These are phyloP conservation scores for Apophysomyces variabilis DNA, from an alignment of 371 early-diverging fungal genomes.

Conservation along the genomic window DNA sequence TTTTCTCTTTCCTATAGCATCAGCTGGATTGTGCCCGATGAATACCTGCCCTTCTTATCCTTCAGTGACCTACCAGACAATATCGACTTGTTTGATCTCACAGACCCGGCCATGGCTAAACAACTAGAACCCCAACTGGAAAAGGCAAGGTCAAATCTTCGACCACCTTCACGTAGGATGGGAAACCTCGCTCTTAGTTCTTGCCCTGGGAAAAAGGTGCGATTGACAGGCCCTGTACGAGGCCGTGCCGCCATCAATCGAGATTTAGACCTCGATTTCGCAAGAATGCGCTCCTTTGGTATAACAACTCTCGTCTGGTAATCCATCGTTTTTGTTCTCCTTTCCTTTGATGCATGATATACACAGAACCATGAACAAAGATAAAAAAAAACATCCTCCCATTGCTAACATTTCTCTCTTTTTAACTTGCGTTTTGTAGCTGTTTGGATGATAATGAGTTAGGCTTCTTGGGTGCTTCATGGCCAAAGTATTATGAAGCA, in stretches of 20 bases:
- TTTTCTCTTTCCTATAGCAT: slow-evolving; percentile 33
- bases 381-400: background rate
- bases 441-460: slow-evolving; percentile 77
- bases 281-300: slow-evolving; percentile 60
- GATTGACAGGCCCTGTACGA: slow-evolving; percentile 76
- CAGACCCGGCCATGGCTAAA: slow-evolving; percentile 32
- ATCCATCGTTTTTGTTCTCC: background rate
- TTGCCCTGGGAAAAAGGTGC: slow-evolving; percentile 86
- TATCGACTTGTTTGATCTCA: slow-evolving; percentile 46
- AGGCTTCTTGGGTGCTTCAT: slow-evolving; percentile 72
- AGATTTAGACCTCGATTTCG: slow-evolving; percentile 75
- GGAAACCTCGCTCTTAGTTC: slow-evolving; percentile 77
- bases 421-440: slow-evolving; percentile 39
- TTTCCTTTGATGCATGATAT: background rate
- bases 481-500: slow-evolving; percentile 62
- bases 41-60: slow-evolving; percentile 42
- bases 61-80: slow-evolving; percentile 35
- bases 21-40: slow-evolving; percentile 61
- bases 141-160: slow-evolving; percentile 15
- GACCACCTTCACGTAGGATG: slow-evolving; percentile 21
- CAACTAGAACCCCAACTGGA: slow-evolving; percentile 12
- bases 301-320: slow-evolving; percentile 73
- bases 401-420: slow-evolving; percentile 4
- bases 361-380: too few relatives aligned
- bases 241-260: slow-evolving; percentile 78